These are phyloP conservation scores for Vitis hybrid DNA, from an alignment of 177 flowering plant genomes.

Conservation along the genomic window DNA sequence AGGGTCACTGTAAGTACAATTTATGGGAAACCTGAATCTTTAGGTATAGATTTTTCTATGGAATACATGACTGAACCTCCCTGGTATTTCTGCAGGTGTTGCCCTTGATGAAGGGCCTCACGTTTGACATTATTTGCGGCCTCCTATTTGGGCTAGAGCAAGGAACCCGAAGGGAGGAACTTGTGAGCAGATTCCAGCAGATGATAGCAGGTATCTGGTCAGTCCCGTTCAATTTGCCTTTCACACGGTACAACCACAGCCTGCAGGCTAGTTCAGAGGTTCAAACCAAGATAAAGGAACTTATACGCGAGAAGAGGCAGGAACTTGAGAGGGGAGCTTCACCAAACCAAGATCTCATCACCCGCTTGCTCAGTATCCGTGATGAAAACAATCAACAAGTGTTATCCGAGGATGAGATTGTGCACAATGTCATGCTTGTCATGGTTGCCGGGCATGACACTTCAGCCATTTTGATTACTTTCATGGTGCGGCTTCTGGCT, in stretches of 20 bases:
- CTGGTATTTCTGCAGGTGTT: conserved; percentile 22
- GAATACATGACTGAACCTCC: background rate
- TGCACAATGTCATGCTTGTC: conserved; percentile 46
- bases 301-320: conserved; percentile 40
- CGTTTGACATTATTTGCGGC: conserved; percentile 61
- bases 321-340: conserved; percentile 33
- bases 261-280: conserved; percentile 43
- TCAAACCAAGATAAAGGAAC: conserved; percentile 27
- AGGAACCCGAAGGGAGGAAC: conserved; percentile 30
- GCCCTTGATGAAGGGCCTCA: conserved; percentile 57
- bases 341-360: conserved; percentile 50
- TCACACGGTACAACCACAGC: conserved; percentile 55
- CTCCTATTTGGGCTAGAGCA: conserved; percentile 52
- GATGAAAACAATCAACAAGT: conserved; percentile 16
- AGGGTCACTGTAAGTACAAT: conserved; percentile 26
- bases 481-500: conserved; percentile 46
- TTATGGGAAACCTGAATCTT: background rate
- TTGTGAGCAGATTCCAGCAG: conserved; percentile 29
- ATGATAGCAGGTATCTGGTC: conserved; percentile 61
- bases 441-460: conserved; percentile 77
- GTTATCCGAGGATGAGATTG: conserved; percentile 50
- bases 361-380: conserved; percentile 41
- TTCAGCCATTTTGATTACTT: conserved; percentile 54
- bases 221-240: conserved; percentile 59
- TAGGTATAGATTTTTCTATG: background rate